Percentiles rank a stretch among this genome's conserved stretches.
Evolutionary conservation across 1,139 yeast species (phyloP).

Genomic region (Yamadazyma diospyri): DNA sequence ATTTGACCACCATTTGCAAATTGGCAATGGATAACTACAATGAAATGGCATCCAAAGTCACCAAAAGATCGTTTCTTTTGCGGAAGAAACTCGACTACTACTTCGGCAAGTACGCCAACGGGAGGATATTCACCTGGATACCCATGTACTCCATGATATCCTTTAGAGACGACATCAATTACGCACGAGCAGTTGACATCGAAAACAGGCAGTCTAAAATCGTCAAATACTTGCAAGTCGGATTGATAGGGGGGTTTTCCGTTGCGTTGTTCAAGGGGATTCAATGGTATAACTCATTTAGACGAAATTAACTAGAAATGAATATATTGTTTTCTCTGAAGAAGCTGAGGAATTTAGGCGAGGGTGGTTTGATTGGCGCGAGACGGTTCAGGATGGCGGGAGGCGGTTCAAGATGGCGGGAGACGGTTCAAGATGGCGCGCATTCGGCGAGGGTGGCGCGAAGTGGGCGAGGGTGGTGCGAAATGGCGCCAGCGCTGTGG

Average conservation of each 20-base stretch:
- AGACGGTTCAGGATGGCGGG: too few relatives aligned
- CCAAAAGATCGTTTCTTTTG: constrained; percentile 56
- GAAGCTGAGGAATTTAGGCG: background rate
- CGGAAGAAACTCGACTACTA: constrained; percentile 67
- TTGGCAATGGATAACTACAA: constrained; percentile 77
- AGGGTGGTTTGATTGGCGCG: too few relatives aligned
- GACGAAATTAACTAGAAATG: too few relatives aligned
- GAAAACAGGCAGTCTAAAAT: constrained; percentile 49
- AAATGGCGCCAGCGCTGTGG: too few relatives aligned
- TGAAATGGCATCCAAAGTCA: constrained; percentile 86
- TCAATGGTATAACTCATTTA: constrained; percentile 18
- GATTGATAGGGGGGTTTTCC: constrained; percentile 10
- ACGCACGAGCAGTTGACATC: constrained; percentile 63
- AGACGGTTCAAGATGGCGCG: too few relatives aligned
- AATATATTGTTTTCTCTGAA: background rate
- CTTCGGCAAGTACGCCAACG: constrained; percentile 48
- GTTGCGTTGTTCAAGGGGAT: constrained; percentile 13
- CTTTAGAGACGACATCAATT: constrained; percentile 78
- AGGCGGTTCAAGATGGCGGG: too few relatives aligned
- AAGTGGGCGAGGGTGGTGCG: too few relatives aligned
- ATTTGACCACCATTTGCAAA: constrained; percentile 70
- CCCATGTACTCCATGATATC: constrained; percentile 93
- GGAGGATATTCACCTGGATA: constrained; percentile 59
- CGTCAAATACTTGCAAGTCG: constrained; percentile 26
- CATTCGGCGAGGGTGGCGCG: too few relatives aligned